A percentile compares a stretch with the other conserved stretches of the same genome.
These are phyloP conservation scores for Rubus parviflorus DNA, from an alignment of 306 rosid genomes.

Conservation along the genomic window DNA sequence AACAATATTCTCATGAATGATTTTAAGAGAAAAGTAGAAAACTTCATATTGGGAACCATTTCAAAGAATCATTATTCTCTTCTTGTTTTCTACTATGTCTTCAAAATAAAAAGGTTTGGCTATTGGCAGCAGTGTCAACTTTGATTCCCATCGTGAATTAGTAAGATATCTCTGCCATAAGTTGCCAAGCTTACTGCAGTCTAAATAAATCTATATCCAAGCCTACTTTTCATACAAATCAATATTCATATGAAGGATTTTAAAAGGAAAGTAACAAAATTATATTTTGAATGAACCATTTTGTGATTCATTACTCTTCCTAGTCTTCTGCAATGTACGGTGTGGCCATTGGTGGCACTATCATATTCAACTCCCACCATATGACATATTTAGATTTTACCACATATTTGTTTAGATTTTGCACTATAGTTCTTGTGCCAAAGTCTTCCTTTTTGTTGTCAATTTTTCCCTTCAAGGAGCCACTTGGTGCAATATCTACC, in stretches of 20 bases:
- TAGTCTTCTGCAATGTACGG: background rate
- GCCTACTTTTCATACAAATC: background rate
- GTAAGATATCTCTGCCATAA: background rate
- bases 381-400: background rate
- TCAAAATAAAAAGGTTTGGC: background rate
- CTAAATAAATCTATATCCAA: background rate
- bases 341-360: background rate
- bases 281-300: background rate
- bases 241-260: background rate
- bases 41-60: background rate
- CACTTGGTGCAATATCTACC: background rate
- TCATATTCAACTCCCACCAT: background rate
- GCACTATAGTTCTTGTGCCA: too few species aligned
- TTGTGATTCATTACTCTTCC: background rate
- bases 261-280: background rate
- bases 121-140: background rate
- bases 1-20: background rate
- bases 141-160: background rate
- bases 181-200: background rate
- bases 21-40: background rate
- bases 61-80: background rate
- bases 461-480: background rate
- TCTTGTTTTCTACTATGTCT: background rate
- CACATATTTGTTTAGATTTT: too few species aligned
- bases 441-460: background rate